phyloP scores from a whole-genome alignment of 2,329 filamentous ascomycete genomes.

The Colletotrichum sp. region DNA sequence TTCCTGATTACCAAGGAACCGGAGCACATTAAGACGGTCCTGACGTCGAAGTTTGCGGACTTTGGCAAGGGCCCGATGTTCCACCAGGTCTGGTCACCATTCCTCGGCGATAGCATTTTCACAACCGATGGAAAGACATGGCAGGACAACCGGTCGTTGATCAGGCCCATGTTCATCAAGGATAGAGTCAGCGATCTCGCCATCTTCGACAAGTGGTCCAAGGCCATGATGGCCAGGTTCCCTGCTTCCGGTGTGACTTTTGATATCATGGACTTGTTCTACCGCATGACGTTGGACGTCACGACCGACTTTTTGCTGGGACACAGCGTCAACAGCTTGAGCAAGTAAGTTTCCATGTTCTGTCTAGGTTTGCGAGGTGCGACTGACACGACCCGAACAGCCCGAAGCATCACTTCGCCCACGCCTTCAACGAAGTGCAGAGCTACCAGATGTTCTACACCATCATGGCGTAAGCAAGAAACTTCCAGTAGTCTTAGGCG shows the following conservation, averaged over 20 bases:
- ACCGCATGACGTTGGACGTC: slow-evolving; percentile 69
- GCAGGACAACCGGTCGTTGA: slow-evolving; percentile 57
- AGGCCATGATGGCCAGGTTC: slow-evolving; percentile 62
- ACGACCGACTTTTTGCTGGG: slow-evolving; percentile 74
- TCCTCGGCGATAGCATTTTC: slow-evolving; percentile 64
- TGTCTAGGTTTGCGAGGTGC: neutral
- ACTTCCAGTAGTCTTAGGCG: neutral
- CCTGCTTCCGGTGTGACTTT: slow-evolving; percentile 58
- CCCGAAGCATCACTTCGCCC: slow-evolving; percentile 65
- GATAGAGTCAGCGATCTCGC: slow-evolving; percentile 53
- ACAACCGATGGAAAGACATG: slow-evolving; percentile 56
- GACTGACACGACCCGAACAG: slow-evolving; percentile 33
- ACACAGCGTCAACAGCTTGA: slow-evolving; percentile 53
- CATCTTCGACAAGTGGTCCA: slow-evolving; percentile 66
- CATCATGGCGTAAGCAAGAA: slow-evolving; percentile 40
- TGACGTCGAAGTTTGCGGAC: slow-evolving; percentile 62
- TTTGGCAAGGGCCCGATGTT: slow-evolving; percentile 53
- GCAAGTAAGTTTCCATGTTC: slow-evolving; percentile 32
- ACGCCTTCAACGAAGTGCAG: slow-evolving; percentile 74
- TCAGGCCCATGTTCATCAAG: slow-evolving; percentile 58
- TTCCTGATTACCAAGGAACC: slow-evolving; percentile 57
- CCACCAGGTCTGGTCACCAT: slow-evolving; percentile 45
- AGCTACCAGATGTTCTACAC: slow-evolving; percentile 69
- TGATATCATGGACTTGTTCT: slow-evolving; percentile 68
- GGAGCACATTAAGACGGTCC: slow-evolving; percentile 47